These are phyloP conservation scores for Dactylellina parvicollis DNA, from an alignment of 2,329 filamentous ascomycete species.

Conservation along the genomic window DNA sequence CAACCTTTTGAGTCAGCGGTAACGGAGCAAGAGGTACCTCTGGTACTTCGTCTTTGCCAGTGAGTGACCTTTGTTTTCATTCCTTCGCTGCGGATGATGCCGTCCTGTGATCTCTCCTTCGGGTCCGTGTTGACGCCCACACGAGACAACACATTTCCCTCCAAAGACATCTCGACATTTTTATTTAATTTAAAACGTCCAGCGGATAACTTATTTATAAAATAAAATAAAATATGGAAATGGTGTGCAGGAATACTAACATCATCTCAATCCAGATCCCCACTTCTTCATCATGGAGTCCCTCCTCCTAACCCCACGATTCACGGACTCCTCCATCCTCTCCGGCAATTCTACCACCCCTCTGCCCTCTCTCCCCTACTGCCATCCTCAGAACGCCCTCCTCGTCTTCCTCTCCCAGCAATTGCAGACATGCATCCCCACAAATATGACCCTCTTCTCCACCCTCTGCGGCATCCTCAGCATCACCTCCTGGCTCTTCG, in stretches of 20 bases:
- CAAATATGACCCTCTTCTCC: conserved; percentile 71
- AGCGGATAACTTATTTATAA: not conserved
- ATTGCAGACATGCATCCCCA: conserved; percentile 72
- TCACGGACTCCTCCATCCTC: conserved; percentile 33
- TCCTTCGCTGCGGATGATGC: conserved; percentile 1
- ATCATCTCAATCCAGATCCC: not conserved
- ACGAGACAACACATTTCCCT: conserved; percentile 7
- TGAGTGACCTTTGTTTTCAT: conserved; percentile 22
- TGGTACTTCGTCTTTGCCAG: conserved; percentile 23
- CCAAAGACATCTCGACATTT: not conserved
- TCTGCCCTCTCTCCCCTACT: conserved; percentile 66
- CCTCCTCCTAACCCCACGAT: conserved; percentile 37
- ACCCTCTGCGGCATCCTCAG: conserved; percentile 70
- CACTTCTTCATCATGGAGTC: conserved; percentile 44
- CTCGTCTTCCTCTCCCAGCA: conserved; percentile 69
- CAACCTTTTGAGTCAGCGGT: conserved; percentile 8
- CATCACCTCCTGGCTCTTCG: conserved; percentile 75
- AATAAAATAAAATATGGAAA: not conserved
- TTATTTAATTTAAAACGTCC: not conserved
- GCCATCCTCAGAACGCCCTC: conserved; percentile 70
- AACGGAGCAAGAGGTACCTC: conserved; percentile 27
- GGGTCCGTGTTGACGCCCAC: conserved; percentile 1
- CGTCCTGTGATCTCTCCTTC: conserved; percentile 20
- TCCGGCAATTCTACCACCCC: conserved; percentile 43
- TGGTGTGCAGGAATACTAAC: conserved; percentile 1